Conservation (phyloP, 1,284 basidiomycete genomes). For the Apiotrichum montevideense region DNA sequence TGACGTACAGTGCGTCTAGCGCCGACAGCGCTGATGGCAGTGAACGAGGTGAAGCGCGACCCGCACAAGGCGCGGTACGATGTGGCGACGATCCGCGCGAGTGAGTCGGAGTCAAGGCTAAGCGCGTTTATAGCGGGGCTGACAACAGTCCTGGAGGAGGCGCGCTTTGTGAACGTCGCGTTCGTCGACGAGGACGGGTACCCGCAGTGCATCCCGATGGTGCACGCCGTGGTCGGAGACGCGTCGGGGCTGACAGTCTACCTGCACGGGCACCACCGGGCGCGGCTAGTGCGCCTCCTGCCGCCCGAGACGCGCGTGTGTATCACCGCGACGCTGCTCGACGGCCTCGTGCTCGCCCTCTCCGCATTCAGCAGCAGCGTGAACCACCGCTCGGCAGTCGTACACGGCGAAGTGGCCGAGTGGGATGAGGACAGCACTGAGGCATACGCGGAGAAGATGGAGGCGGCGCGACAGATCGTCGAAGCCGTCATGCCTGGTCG, state of each 20-base stretch:
- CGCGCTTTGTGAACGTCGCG: conserved; percentile 13
- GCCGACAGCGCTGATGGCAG: neutral
- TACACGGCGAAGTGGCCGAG: conserved; percentile 27
- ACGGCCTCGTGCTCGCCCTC: conserved; percentile 33
- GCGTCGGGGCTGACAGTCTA: neutral
- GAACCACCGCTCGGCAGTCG: conserved; percentile 33
- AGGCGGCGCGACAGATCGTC: conserved; percentile 14
- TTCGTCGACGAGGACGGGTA: conserved; percentile 15
- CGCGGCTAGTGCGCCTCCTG: conserved; percentile 26
- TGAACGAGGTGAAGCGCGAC: conserved; percentile 9
- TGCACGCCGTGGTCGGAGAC: neutral
- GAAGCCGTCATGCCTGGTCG: conserved; percentile 22
- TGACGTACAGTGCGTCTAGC: neutral
- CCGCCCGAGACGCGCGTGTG: conserved; percentile 27
- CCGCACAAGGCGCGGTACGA: conserved; percentile 9
- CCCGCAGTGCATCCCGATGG: conserved; percentile 15
- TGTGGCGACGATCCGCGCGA: conserved; percentile 2
- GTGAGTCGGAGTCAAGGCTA: conserved; percentile 1
- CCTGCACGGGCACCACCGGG: conserved; percentile 24
- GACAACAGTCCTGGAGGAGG: conserved; percentile 9
- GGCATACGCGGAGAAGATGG: conserved; percentile 1
- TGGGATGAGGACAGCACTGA: conserved; percentile 12
- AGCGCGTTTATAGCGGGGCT: neutral
- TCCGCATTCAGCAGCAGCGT: conserved; percentile 25
- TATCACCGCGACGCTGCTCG: conserved; percentile 29